These are phyloP conservation scores for Mayamaea pseudoterrestris DNA, from an alignment of 108 stramenopile species.

Conservation along the genomic window DNA sequence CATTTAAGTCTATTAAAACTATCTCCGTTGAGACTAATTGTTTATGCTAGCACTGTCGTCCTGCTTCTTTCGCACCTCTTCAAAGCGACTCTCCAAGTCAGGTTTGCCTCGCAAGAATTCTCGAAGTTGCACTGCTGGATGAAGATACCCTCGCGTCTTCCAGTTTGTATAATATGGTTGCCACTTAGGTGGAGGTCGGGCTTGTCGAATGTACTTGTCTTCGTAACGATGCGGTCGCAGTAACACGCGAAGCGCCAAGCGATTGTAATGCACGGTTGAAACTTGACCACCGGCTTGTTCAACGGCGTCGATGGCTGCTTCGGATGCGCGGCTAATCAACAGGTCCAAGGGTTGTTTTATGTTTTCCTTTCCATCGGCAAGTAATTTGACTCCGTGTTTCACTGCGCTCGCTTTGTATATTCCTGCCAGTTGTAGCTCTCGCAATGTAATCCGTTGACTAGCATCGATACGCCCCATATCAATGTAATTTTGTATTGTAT, in stretches of 20 bases:
- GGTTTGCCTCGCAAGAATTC: slow-evolving; percentile 42
- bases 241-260: slow-evolving; percentile 78
- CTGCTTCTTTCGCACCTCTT: slow-evolving; percentile 6
- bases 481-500: slow-evolving; percentile 78
- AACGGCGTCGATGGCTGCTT: slow-evolving; percentile 80
- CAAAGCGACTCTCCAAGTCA: slow-evolving; percentile 19
- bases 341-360: slow-evolving; percentile 63
- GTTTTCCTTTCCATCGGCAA: slow-evolving; percentile 53
- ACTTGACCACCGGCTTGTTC: slow-evolving; percentile 90
- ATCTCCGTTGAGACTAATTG: not conserved
- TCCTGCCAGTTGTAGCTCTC: slow-evolving; percentile 81
- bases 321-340: slow-evolving; percentile 83
- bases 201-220: slow-evolving; percentile 57
- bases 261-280: slow-evolving; percentile 93
- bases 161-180: slow-evolving; percentile 91
- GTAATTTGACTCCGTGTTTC: slow-evolving; percentile 84
- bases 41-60: not conserved
- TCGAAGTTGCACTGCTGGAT: slow-evolving; percentile 83
- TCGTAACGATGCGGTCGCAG: slow-evolving; percentile 93
- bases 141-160: slow-evolving; percentile 85
- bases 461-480: slow-evolving; percentile 86
- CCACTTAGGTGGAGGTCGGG: slow-evolving; percentile 87
- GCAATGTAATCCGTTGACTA: slow-evolving; percentile 63
- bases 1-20: too few species aligned
- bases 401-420: slow-evolving; percentile 52